phyloP scores from a whole-genome alignment of 2,329 filamentous ascomycete species.

The Fusarium nisikadoi region DNA sequence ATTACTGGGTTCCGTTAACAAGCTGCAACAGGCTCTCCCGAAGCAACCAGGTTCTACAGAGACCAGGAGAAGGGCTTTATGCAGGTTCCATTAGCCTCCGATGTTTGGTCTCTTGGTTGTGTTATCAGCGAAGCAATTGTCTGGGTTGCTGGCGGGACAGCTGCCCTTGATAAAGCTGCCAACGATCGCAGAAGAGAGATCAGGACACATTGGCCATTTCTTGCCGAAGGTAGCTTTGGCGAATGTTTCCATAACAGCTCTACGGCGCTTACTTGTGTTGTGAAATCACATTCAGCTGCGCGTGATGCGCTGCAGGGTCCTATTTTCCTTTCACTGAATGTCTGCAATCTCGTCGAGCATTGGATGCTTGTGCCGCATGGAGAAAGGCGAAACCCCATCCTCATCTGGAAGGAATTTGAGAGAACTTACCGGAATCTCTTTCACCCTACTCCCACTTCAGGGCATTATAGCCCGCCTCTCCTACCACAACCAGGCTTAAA shows the following conservation, averaged over 20 bases:
- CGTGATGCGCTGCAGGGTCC: background rate
- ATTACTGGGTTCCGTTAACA: background rate
- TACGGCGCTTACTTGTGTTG: background rate
- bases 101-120: constrained; percentile 34
- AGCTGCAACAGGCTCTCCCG: constrained; percentile 1
- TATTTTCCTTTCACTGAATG: background rate
- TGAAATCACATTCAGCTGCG: background rate
- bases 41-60: background rate
- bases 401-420: constrained; percentile 1
- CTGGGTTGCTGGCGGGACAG: constrained; percentile 9
- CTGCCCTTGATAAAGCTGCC: background rate
- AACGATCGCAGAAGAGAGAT: background rate
- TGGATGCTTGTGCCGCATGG: constrained; percentile 5
- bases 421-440: background rate
- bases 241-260: constrained; percentile 21
- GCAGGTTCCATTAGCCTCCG: background rate
- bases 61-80: background rate
- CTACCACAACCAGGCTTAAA: background rate
- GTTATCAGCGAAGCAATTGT: constrained; percentile 22
- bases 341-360: constrained; percentile 7
- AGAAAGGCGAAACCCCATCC: background rate
- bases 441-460: too few species aligned
- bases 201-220: background rate
- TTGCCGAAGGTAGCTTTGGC: constrained; percentile 7
- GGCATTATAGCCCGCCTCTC: too few species aligned